A percentile compares a stretch with the other conserved stretches of the same genome.
These are phyloP conservation scores for Penicillium crystallinum DNA, from an alignment of 495 filamentous ascomycete species.

Conservation along the genomic window DNA sequence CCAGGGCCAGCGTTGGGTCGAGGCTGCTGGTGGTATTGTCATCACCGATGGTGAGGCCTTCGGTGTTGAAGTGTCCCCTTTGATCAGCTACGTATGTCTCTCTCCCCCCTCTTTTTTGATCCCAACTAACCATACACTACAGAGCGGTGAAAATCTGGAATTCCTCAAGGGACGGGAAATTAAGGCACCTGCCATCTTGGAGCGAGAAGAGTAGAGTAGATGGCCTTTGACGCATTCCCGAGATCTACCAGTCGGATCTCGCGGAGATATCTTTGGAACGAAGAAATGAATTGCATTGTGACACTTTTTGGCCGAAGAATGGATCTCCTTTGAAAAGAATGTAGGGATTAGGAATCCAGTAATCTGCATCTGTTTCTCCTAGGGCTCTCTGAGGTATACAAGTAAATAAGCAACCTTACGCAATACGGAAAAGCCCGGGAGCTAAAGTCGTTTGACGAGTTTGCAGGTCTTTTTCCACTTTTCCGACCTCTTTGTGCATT, in stretches of 20 bases:
- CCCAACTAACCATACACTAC: slow-evolving; percentile 22
- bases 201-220: slow-evolving; percentile 55
- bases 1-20: slow-evolving; percentile 80
- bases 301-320: slow-evolving; percentile 14
- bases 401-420: slow-evolving; percentile 33
- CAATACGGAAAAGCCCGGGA: slow-evolving; percentile 45
- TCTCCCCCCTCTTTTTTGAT: slow-evolving; percentile 5
- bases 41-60: slow-evolving; percentile 60
- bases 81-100: slow-evolving; percentile 88
- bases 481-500: slow-evolving; percentile 11
- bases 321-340: slow-evolving; percentile 15
- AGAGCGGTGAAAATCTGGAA: slow-evolving; percentile 89
- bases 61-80: slow-evolving; percentile 86
- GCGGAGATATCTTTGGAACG: slow-evolving; percentile 6
- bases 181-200: slow-evolving; percentile 68
- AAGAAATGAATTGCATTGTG: slow-evolving; percentile 23
- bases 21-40: slow-evolving; percentile 71
- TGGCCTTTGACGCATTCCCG: not conserved
- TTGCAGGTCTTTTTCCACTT: slow-evolving; percentile 18
- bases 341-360: slow-evolving; percentile 4
- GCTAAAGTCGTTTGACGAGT: slow-evolving; percentile 31
- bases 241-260: slow-evolving; percentile 1
- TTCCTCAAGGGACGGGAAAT: slow-evolving; percentile 69
- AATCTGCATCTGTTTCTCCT: not conserved
- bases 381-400: not conserved